Evolutionary conservation across 495 filamentous ascomycete species (phyloP).

Genomic region (Umbilicaria muhlenbergii): DNA sequence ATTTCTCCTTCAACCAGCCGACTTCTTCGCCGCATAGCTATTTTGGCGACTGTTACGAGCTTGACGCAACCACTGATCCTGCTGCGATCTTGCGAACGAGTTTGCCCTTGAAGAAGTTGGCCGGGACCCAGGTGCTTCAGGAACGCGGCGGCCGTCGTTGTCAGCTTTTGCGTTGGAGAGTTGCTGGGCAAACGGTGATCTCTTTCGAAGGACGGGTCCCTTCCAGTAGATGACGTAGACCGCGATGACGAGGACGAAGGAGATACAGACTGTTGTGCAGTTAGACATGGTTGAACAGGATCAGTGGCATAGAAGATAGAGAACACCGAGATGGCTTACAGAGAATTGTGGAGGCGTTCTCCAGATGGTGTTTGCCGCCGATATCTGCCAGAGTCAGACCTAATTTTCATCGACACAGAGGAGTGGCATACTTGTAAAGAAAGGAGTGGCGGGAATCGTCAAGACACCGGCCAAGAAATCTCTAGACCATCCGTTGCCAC

Average conservation of each 20-base stretch:
- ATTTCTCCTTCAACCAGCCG: slow-evolving; percentile 14
- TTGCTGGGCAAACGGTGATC: slow-evolving; percentile 60
- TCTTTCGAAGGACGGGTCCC: slow-evolving; percentile 49
- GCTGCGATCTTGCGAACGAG: slow-evolving; percentile 32
- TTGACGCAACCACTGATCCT: slow-evolving; percentile 31
- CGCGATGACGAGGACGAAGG: slow-evolving; percentile 49
- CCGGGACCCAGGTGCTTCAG: slow-evolving; percentile 21
- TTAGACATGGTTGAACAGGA: not conserved
- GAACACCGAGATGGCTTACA: slow-evolving; percentile 18
- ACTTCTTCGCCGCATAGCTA: slow-evolving; percentile 19
- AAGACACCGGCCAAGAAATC: slow-evolving; percentile 74
- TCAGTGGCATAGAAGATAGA: not conserved
- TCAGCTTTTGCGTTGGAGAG: slow-evolving; percentile 38
- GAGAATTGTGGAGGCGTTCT: slow-evolving; percentile 59
- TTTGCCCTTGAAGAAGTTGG: slow-evolving; percentile 23
- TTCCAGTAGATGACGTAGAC: slow-evolving; percentile 70
- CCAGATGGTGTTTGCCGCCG: slow-evolving; percentile 41
- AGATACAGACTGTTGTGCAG: slow-evolving; percentile 36
- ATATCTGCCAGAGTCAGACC: slow-evolving; percentile 29
- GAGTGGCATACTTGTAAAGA: slow-evolving; percentile 28
- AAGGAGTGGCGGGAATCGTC: slow-evolving; percentile 59
- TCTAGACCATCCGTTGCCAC: slow-evolving; percentile 58
- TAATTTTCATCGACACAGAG: not conserved
- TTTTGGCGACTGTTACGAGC: slow-evolving; percentile 25
- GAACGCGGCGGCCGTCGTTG: slow-evolving; percentile 24